Evolutionary conservation across 2,329 filamentous ascomycete species (phyloP), one percentile per base, ranked within the genome.

Genomic region (Hypoxylon sp.): DNA sequence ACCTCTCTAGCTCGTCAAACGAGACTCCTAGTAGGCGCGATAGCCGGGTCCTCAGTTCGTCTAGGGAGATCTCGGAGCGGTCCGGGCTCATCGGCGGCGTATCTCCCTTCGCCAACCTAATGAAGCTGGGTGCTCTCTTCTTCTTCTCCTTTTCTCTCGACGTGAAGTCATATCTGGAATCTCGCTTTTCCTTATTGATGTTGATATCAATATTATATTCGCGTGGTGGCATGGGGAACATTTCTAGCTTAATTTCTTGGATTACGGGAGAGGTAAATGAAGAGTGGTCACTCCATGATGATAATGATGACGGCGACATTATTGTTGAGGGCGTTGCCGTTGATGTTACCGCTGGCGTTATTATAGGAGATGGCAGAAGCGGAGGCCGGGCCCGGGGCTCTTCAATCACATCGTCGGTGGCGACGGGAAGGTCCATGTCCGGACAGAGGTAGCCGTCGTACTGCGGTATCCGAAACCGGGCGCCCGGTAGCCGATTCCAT

Each of bases 1-100:
- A 52, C 60, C 55, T 68, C 60, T 79, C 75, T 7, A 79, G 53
- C 55, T 78, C 76, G 27, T 67, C 71, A 47, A 78, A 50, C 32
- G 75, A 79, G 7, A 77, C 73, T 1, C 73, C 76, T 11, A 79
- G 71, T 24, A 79, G 71, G 32, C 65, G 65, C 8, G 76, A 78
- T 11, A 79, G 66, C 35, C 77, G 65, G 53, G 68, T 74, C 57
- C 76, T 72, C n/a, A 78, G 69, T 63, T 79, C 77, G 21, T 79
- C 76, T 2, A 78, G 62, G 19, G 75, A 77, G 54, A 76, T 76
- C 68, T 78, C 77, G 21, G 65, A 39, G 21, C 56, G 63, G 24
- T 69, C 70, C 21, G 69, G 65, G 47, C 65, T 67, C 11, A 29
- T 47, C n/a, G 54, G 31, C 8, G 56, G 7, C 29, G 44, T 17